Base-by-base conservation (phyloP, 164 flowering plant species). In the Protea cynaroides region DNA sequence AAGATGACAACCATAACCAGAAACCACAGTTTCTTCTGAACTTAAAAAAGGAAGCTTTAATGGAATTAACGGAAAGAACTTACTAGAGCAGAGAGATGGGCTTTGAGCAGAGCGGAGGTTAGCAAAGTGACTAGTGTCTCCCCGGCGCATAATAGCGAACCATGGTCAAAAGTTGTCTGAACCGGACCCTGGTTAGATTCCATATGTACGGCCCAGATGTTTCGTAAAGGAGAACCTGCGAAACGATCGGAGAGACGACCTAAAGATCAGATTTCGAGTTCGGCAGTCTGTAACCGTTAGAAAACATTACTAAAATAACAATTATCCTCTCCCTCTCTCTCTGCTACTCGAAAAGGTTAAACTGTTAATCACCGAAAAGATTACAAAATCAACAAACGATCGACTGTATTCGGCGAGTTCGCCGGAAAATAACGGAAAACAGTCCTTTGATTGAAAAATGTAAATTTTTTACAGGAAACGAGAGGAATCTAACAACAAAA, bases 61-160 rank as follows among this genome's bases (percentile, higher is more conserved):
- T 40, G 14, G 9, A 63, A 13, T 14, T 14, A 12, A 40, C 7
- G 40, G 14, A 49, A 49, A 3, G 37, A 23, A 49, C 72, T 70
- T 65, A 75, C 81, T 50, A 70, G 66, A 56, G 72, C 17, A 53
- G 55, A 43, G 50, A 75, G 60, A 21, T 64, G 73, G 17, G 67
- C n/a, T 22, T 60, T 71, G 71, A 72, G 68, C 57, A 74, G 47
- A 58, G 76, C 71, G 7, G 76, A 67, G 3, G 74, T 64, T 7
- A 78, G 38, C 60, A 74, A 17, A 52, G 65, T 11, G 9, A 70
- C 70, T 7, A 73, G 19, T 4, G 68, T 66, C 40, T 67, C 78
- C 37, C 61, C 71, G 65, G 79, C 82, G 77, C 77, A 76, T 25
- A 65, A 61, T 66, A 72, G 68, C 68, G 46, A 47, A 53, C 56